Evolutionary conservation across 164 flowering plant species (phyloP), one percentile per base, ranked within the genome.

Genomic region (Magnolia sinica): DNA sequence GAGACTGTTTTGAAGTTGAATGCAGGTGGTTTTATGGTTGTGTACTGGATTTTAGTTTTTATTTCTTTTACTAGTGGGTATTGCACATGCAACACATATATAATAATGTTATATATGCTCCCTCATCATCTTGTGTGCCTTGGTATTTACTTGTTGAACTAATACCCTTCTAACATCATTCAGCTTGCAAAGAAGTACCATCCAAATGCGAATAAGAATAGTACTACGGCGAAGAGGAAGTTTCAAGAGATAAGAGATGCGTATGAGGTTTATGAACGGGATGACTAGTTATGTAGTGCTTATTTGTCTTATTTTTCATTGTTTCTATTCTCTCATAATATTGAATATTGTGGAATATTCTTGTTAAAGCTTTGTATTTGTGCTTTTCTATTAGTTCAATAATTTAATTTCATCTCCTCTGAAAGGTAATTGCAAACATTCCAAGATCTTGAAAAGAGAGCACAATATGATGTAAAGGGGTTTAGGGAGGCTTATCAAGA

Each of bases 171-270:
- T 68, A 37, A 73, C 29, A 13, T 68, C 50, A 13, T 91, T 85
- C 88, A 96, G 99, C 92, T 96, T 71, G 99, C 98, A 2, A 96
- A 93, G 84, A 92, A 96, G 83, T 90, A 89, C 76, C 99, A 96
- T 86, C 99, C 99, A 58, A 97, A 96, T 87, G 87, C 93, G 66
- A 95, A 90, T 82, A 92, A 87, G 82, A 89, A 86, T 73, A 90
- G 87, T 86, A 90, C 94, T 78, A 84, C 87, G 73, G 92, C 94
- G 16, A 93, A 90, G 87, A 89, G 88, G 78, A 93, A 93, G 77
- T 96, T 96, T 83, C 99, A 92, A 83, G 97, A 92, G 86, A 92
- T 96, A 83, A 90, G 96, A 84, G 94, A 93, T 74, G 99, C 98
- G 7, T 96, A 91, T 70, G 95, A 93, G 97, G 99, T 96, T 77